Percentiles rank a stretch among this genome's conserved stretches.
These are phyloP conservation scores for Ganoderma multipileum DNA, from an alignment of 1,284 basidiomycete genomes.

Conservation along the genomic window DNA sequence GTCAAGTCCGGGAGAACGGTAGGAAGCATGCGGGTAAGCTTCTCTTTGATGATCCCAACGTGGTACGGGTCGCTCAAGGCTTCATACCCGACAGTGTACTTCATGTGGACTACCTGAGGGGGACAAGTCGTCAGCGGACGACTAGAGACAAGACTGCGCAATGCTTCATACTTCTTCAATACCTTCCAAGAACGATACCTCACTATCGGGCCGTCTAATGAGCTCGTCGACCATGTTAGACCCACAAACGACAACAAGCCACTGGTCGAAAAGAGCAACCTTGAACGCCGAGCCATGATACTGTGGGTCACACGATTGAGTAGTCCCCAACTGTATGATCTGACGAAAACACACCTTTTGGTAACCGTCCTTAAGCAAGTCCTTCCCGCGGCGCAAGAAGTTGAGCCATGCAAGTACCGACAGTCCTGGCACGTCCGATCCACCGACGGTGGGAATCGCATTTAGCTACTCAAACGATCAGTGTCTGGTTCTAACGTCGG, in stretches of 20 bases:
- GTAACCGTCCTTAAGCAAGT: constrained; percentile 47
- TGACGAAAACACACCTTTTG: constrained; percentile 36
- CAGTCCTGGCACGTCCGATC: constrained; percentile 37
- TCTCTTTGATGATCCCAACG: constrained; percentile 34
- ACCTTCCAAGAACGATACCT: constrained; percentile 37
- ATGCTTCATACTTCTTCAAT: constrained; percentile 36
- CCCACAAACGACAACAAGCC: constrained; percentile 39
- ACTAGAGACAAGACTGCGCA: not conserved
- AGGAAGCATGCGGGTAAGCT: constrained; percentile 35
- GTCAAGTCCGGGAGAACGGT: constrained; percentile 30
- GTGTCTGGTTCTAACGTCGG: not conserved
- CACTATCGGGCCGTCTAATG: constrained; percentile 39
- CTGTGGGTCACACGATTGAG: constrained; percentile 11
- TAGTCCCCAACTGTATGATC: too few species aligned
- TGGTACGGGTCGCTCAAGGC: constrained; percentile 36
- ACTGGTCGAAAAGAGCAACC: constrained; percentile 44
- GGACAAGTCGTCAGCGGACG: not conserved
- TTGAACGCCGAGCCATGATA: constrained; percentile 35
- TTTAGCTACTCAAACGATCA: constrained; percentile 18
- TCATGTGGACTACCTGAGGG: constrained; percentile 19
- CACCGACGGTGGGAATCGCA: constrained; percentile 39
- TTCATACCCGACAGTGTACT: constrained; percentile 35
- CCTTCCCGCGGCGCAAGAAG: constrained; percentile 40
- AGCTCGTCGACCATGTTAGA: constrained; percentile 38
- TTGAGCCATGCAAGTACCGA: constrained; percentile 43